These are phyloP conservation scores for Metschnikowia bowlesiae DNA, from an alignment of 805 yeast genomes.

Conservation along the genomic window DNA sequence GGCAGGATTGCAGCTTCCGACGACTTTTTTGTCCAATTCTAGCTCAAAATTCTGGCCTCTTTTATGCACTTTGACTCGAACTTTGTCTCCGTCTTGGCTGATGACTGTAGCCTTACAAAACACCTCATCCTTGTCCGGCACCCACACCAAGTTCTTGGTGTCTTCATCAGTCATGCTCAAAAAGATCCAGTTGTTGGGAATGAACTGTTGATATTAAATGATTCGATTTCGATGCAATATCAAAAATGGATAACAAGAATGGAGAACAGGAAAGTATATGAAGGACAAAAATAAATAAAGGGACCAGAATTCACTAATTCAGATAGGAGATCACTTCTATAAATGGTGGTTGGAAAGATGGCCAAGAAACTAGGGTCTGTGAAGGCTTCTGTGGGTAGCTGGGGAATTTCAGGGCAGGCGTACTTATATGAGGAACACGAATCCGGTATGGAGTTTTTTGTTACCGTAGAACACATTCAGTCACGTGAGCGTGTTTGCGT, in stretches of 20 bases:
- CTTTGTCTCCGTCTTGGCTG: conserved; percentile 35
- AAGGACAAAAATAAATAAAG: too few relatives aligned
- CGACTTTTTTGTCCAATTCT: conserved; percentile 38
- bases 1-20: conserved; percentile 76
- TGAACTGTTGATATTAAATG: too few relatives aligned
- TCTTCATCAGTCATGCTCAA: conserved; percentile 1
- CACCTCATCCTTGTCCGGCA: conserved; percentile 53
- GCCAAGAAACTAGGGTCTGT: background rate
- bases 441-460: conserved; percentile 1
- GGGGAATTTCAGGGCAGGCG: background rate
- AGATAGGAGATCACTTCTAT: too few relatives aligned
- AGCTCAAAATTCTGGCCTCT: conserved; percentile 41
- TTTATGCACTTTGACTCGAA: conserved; percentile 33
- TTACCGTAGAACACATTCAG: background rate
- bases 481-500: conserved; percentile 5
- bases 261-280: too few relatives aligned
- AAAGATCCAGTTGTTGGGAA: background rate
- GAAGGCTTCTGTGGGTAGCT: background rate
- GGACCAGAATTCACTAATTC: too few relatives aligned
- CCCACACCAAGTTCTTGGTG: conserved; percentile 70
- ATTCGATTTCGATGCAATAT: too few relatives aligned
- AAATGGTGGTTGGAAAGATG: background rate
- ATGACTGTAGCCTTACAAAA: conserved; percentile 60
- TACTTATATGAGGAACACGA: background rate
- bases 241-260: too few relatives aligned